Conservation (phyloP, 2,329 filamentous ascomycete genomes). For the Cladophialophora bantiana region DNA sequence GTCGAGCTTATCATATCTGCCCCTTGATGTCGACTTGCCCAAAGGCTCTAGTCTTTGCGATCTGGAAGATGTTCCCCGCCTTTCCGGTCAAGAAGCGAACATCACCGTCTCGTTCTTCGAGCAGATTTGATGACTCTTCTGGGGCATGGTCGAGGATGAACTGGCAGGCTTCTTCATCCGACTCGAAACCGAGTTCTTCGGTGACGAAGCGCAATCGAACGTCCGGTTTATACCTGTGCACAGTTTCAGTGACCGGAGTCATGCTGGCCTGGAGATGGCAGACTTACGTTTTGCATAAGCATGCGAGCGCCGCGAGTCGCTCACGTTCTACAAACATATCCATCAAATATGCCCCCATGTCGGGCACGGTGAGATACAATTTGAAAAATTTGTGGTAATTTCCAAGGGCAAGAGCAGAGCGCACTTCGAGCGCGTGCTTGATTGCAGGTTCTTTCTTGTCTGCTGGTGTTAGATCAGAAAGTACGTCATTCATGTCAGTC, state of each 20-base stretch:
- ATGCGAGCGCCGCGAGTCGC: constrained; percentile 85
- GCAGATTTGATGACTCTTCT: constrained; percentile 63
- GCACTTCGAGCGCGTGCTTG: constrained; percentile 89
- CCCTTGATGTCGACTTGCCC: constrained; percentile 94
- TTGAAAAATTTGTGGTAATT: constrained; percentile 99
- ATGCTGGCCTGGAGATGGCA: background rate
- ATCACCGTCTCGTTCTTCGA: constrained; percentile 77
- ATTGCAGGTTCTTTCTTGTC: constrained; percentile 86
- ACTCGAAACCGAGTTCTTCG: constrained; percentile 94
- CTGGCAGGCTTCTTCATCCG: constrained; percentile 85
- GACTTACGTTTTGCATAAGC: constrained; percentile 95
- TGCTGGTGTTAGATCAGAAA: constrained; percentile 98
- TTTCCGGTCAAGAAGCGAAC: constrained; percentile 78
- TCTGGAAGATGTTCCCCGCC: constrained; percentile 75
- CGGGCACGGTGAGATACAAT: constrained; percentile 90
- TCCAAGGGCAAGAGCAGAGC: constrained; percentile 87
- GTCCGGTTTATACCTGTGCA: constrained; percentile 83
- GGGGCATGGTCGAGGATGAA: constrained; percentile 85
- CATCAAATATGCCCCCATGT: constrained; percentile 98
- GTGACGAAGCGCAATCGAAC: constrained; percentile 90
- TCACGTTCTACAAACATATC: constrained; percentile 98
- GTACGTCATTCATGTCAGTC: constrained; percentile 95
- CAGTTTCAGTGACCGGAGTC: constrained; percentile 54
- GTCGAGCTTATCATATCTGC: constrained; percentile 67
- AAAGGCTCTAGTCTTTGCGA: constrained; percentile 75